Evolutionary conservation across 1,284 basidiomycete genomes (phyloP).

Genomic region (Tilletia indica): DNA sequence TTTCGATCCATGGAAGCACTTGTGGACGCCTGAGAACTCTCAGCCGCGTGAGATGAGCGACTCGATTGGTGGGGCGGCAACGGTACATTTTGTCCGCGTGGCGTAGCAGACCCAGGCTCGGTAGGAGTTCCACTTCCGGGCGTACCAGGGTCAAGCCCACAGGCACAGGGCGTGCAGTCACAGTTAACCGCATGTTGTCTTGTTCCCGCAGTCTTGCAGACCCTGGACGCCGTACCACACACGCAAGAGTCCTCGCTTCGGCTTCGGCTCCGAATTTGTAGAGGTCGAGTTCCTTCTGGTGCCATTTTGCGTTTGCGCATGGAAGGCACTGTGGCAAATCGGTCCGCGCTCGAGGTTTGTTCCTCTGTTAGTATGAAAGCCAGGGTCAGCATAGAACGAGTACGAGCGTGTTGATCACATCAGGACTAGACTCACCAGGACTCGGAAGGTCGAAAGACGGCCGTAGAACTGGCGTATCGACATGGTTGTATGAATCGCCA

Average conservation of each 20-base stretch:
- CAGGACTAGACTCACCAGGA: neutral
- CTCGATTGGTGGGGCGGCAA: neutral
- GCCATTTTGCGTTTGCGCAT: neutral
- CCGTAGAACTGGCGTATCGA: neutral
- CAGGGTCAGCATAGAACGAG: neutral
- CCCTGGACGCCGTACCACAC: neutral
- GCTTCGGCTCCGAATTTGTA: neutral
- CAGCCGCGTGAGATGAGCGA: too few species aligned
- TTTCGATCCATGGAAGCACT: neutral
- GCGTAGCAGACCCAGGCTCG: neutral
- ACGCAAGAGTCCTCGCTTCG: slow-evolving; percentile 2
- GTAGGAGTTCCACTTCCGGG: neutral
- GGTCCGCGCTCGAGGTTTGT: neutral
- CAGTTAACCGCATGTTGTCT: neutral
- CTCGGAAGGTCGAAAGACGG: neutral
- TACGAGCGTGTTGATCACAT: too few species aligned
- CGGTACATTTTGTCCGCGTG: neutral
- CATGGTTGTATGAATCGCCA: neutral
- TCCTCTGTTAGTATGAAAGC: neutral
- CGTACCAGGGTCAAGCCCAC: neutral
- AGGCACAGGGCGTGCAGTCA: neutral
- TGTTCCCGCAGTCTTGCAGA: neutral
- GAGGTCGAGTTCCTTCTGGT: neutral
- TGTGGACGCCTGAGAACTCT: too few species aligned
- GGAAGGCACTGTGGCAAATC: neutral